phyloP scores from a whole-genome alignment of 2,329 filamentous ascomycete species.

The Neonectria neomacrospora region DNA sequence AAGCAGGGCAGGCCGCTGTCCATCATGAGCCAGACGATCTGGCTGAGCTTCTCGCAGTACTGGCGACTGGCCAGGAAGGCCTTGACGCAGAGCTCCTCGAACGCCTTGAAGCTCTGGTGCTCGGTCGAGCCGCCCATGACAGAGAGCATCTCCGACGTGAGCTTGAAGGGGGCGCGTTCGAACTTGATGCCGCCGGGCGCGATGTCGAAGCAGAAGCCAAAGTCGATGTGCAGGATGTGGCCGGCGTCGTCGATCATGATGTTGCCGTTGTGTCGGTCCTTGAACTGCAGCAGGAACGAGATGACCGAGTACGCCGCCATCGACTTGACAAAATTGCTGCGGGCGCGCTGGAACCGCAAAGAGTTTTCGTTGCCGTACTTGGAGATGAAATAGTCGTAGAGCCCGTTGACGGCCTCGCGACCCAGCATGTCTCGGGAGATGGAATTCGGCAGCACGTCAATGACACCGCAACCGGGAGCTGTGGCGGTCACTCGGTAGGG shows the following conservation, averaged over 20 bases:
- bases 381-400: constrained; percentile 98
- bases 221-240: constrained; percentile 98
- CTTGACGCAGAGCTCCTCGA: constrained; percentile 96
- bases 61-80: constrained; percentile 89
- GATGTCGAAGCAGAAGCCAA: constrained; percentile 99
- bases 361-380: constrained; percentile 98
- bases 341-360: constrained; percentile 91
- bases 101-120: constrained; percentile 92
- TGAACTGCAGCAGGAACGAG: constrained; percentile 96
- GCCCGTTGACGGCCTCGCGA: constrained; percentile 94
- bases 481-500: constrained; percentile 98
- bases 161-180: constrained; percentile 97
- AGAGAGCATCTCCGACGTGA: constrained; percentile 97
- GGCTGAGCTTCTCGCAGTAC: constrained; percentile 87
- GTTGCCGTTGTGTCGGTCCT: constrained; percentile 98
- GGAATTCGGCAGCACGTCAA: constrained; percentile 96
- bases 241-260: constrained; percentile 99
- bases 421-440: constrained; percentile 99
- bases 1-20: constrained; percentile 97
- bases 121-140: constrained; percentile 93
- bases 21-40: constrained; percentile 94
- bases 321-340: constrained; percentile 97
- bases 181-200: constrained; percentile 97
- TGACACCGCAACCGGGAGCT: constrained; percentile 95
- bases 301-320: constrained; percentile 99